Base-by-base conservation (phyloP, 108 stramenopile species). In the Cyclotella distinguenda region DNA sequence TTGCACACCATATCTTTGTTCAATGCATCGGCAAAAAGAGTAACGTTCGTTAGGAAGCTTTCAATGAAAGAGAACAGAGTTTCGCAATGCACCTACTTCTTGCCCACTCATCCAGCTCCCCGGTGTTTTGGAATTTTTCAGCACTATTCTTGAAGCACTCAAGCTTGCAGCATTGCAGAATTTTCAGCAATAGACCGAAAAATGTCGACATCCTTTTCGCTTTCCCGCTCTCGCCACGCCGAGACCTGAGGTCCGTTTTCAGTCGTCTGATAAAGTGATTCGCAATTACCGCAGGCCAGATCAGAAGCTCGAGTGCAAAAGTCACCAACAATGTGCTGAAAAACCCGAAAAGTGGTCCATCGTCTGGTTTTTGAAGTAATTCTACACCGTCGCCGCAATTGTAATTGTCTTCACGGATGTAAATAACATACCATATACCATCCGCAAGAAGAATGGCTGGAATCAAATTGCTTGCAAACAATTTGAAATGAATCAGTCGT, bases 131-230 rank as follows among this genome's bases (percentile, higher is more conserved):
- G n/a, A n/a, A n/a, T n/a, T n/a, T n/a, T n/a, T n/a, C n/a, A n/a
- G n/a, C n/a, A n/a, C n/a, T n/a, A n/a, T n/a, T n/a, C n/a, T n/a
- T n/a, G n/a, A n/a, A n/a, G n/a, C n/a, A n/a, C n/a, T n/a, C n/a
- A n/a, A n/a, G n/a, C n/a, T n/a, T n/a, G n/a, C n/a, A 21, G n/a
- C 26, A 38, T 42, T 55, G 54, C 39, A 66, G 16, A 23, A 27
- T n/a, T 15, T 55, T 55, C 35, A 66, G n/a, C 11, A 66, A 25
- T 15, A 66, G 18, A 4, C 66, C 66, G 46, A 66, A 34, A 22
- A 46, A 56, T 8, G 0, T 47, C 43, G 55, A 39, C 2, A 66
- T 34, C 30, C 66, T 27, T 22, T 21, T 18, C 6, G 45, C 60
- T 25, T 32, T 61, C 5, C 60, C 45, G 31, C 25, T 40, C 4